phyloP scores from a whole-genome alignment of 1,139 yeast species.

The Nakaseomyces sp. region DNA sequence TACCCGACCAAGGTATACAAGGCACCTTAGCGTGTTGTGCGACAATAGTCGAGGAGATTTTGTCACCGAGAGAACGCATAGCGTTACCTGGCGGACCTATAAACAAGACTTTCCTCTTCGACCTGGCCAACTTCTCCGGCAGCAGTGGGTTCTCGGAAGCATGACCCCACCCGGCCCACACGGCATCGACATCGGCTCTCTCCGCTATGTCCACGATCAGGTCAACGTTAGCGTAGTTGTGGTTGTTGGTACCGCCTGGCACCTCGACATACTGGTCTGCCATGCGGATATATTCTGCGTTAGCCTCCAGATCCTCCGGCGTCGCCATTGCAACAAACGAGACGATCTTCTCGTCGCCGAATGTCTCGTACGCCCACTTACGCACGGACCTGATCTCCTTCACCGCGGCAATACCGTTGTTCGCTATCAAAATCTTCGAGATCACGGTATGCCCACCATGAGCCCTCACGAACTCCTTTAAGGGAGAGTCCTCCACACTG shows the following conservation, averaged over 20 bases:
- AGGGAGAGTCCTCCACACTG: slow-evolving; percentile 58
- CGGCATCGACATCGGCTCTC: slow-evolving; percentile 93
- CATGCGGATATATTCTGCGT: slow-evolving; percentile 97
- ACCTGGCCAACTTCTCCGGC: slow-evolving; percentile 88
- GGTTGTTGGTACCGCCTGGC: slow-evolving; percentile 98
- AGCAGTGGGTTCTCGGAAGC: slow-evolving; percentile 94
- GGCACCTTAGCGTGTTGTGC: slow-evolving; percentile 98
- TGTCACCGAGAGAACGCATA: slow-evolving; percentile 98
- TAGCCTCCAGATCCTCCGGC: slow-evolving; percentile 94
- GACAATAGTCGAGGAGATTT: slow-evolving; percentile 92
- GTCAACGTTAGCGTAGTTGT: slow-evolving; percentile 96
- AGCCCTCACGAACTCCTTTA: slow-evolving; percentile 75
- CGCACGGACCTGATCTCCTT: slow-evolving; percentile 94
- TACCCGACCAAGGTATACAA: slow-evolving; percentile 99
- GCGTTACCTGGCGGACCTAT: slow-evolving; percentile 99
- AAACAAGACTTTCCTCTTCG: slow-evolving; percentile 79
- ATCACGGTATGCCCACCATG: slow-evolving; percentile 96
- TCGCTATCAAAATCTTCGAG: slow-evolving; percentile 80
- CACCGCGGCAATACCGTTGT: slow-evolving; percentile 98
- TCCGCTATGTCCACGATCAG: slow-evolving; percentile 95
- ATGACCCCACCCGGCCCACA: slow-evolving; percentile 99
- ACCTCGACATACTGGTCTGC: slow-evolving; percentile 98
- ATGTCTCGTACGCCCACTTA: slow-evolving; percentile 98
- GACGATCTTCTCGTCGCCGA: slow-evolving; percentile 88
- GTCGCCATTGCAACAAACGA: slow-evolving; percentile 98